phyloP scores from a whole-genome alignment of 306 rosid species.

The Cicer chorassanicum region DNA sequence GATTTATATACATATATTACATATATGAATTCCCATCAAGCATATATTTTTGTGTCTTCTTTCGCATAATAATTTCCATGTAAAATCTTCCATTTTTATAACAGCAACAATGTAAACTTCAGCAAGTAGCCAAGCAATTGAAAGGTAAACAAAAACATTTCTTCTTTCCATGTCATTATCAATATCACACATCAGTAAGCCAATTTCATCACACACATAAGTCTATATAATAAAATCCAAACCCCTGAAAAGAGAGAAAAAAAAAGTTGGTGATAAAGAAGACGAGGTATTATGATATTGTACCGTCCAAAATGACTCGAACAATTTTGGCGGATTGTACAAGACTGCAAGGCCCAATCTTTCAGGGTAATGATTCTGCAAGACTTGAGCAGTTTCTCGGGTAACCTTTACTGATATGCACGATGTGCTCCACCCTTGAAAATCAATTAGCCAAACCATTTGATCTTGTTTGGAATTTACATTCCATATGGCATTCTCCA shows the following conservation, averaged over 20 bases:
- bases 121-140: conserved; percentile 24
- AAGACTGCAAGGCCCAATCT: conserved; percentile 76
- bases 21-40: background rate
- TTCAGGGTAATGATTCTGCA: conserved; percentile 88
- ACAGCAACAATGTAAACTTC: background rate
- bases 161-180: conserved; percentile 8
- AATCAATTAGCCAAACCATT: conserved; percentile 85
- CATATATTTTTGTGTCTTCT: conserved; percentile 1
- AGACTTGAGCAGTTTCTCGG: conserved; percentile 63
- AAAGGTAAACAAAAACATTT: background rate
- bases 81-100: background rate
- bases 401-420: conserved; percentile 67
- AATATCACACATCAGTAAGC: conserved; percentile 1
- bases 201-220: conserved; percentile 4
- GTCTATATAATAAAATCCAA: background rate
- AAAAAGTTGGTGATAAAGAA: conserved; percentile 26
- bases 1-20: background rate
- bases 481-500: conserved; percentile 81
- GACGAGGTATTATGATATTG: conserved; percentile 40
- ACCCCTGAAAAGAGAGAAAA: background rate
- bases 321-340: conserved; percentile 83
- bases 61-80: background rate
- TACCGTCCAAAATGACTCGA: conserved; percentile 91
- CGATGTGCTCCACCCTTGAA: conserved; percentile 69
- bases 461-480: conserved; percentile 61